A percentile compares a stretch with the other conserved stretches of the same genome.
phyloP scores from a whole-genome alignment of 2,329 filamentous ascomycete species.

The Aureobasidium musti region DNA sequence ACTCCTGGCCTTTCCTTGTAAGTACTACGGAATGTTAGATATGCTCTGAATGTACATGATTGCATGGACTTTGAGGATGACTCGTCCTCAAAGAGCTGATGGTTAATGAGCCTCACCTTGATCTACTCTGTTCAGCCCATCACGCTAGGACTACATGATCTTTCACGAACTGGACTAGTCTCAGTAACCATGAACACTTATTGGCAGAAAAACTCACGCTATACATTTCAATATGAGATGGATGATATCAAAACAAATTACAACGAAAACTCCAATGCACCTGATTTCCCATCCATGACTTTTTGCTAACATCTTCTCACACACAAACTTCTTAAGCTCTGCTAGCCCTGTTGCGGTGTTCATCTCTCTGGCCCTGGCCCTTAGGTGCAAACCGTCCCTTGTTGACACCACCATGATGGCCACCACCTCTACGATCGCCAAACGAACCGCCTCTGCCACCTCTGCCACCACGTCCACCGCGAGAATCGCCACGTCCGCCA shows the following conservation, averaged over 20 bases:
- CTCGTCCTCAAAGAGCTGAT: too few relatives aligned
- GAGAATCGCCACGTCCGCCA: constrained; percentile 13
- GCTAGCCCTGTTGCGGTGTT: constrained; percentile 13
- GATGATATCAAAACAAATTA: neutral
- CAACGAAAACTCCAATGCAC: neutral
- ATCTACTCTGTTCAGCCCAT: too few relatives aligned
- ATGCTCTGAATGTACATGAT: too few relatives aligned
- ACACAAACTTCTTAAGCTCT: neutral
- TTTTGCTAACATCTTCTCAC: neutral
- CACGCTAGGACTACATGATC: too few relatives aligned
- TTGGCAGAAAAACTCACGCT: neutral
- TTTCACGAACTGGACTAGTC: too few relatives aligned
- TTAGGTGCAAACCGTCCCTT: constrained; percentile 21
- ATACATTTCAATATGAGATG: neutral
- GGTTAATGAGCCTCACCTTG: too few relatives aligned
- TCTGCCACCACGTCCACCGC: constrained; percentile 20
- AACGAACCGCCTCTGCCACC: neutral
- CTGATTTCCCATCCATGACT: neutral
- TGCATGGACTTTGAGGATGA: too few relatives aligned
- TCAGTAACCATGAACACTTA: too few relatives aligned
- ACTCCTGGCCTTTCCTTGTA: too few relatives aligned
- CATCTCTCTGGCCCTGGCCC: constrained; percentile 1
- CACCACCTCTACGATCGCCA: constrained; percentile 17
- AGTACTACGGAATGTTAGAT: too few relatives aligned
- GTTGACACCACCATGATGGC: constrained; percentile 11